A percentile compares a stretch with the other conserved stretches of the same genome.
These are phyloP conservation scores for Ganoderma sinense DNA, from an alignment of 1,284 basidiomycete genomes.

Conservation along the genomic window DNA sequence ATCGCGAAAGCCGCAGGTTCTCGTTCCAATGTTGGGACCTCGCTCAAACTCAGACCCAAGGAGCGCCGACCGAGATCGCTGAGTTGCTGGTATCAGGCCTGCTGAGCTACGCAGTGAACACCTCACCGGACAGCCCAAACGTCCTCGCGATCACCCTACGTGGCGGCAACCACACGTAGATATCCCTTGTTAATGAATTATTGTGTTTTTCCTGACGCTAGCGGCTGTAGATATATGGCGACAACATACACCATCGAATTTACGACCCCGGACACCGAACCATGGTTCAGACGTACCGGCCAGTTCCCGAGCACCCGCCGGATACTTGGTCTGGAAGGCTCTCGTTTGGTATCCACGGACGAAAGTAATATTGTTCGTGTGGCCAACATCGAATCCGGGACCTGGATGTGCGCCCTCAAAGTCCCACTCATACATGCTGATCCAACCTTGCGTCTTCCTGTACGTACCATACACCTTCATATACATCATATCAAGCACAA, in stretches of 20 bases:
- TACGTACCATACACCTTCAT: not conserved
- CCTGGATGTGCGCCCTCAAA: conserved; percentile 27
- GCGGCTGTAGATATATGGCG: conserved; percentile 17
- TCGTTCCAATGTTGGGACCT: conserved; percentile 63
- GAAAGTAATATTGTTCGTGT: conserved; percentile 30
- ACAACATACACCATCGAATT: conserved; percentile 32
- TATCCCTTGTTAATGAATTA: not conserved
- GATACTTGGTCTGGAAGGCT: conserved; percentile 33
- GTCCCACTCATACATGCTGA: conserved; percentile 33
- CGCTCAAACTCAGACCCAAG: not conserved
- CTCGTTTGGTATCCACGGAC: conserved; percentile 32
- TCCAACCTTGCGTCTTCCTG: conserved; percentile 28
- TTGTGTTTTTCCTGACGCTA: not conserved
- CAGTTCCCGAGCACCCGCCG: conserved; percentile 32
- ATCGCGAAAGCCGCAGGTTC: conserved; percentile 35
- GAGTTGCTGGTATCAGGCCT: conserved; percentile 23
- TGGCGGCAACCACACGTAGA: not conserved
- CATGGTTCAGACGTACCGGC: conserved; percentile 23
- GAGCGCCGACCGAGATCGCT: conserved; percentile 23
- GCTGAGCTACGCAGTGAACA: conserved; percentile 32
- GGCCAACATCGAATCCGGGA: conserved; percentile 31
- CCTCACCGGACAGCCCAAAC: conserved; percentile 13
- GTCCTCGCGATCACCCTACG: conserved; percentile 28
- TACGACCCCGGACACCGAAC: not conserved
- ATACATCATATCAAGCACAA: too few species aligned